phyloP scores from a whole-genome alignment of 139 green algal species.

The Volvox reticuliferus region DNA sequence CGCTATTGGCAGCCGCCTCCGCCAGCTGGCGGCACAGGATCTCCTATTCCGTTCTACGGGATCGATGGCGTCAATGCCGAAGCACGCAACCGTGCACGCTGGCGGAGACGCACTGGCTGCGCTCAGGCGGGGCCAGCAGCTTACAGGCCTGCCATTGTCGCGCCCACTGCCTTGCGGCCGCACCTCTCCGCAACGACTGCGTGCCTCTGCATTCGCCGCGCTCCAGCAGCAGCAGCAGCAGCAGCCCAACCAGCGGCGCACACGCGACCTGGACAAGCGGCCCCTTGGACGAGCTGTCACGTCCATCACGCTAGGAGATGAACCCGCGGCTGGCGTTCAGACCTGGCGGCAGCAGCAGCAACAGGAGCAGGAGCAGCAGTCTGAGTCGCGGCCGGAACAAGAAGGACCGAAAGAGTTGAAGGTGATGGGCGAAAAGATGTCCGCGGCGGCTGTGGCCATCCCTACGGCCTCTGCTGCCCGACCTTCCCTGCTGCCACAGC shows the following conservation, averaged over 20 bases:
- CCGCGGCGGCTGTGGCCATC: background rate
- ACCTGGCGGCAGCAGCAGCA: background rate
- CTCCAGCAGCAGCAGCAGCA: constrained; percentile 1
- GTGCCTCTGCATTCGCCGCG: background rate
- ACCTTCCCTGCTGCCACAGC: no score
- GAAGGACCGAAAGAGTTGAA: no score
- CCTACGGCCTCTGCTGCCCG: no score
- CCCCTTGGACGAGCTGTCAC: background rate
- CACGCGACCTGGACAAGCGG: background rate
- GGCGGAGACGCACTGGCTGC: background rate
- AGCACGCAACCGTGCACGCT: constrained; percentile 40
- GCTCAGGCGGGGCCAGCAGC: constrained; percentile 10
- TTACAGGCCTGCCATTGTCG: background rate
- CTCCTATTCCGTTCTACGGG: constrained; percentile 1
- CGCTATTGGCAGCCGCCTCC: background rate
- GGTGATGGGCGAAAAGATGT: background rate
- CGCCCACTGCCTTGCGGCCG: background rate
- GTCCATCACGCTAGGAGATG: background rate
- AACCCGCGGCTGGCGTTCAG: background rate
- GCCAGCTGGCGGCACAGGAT: constrained; percentile 29
- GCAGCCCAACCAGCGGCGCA: background rate
- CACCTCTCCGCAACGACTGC: background rate
- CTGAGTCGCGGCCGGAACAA: background rate
- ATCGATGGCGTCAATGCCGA: background rate
- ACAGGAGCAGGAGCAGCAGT: background rate